These are phyloP conservation scores for Marasmius sp. DNA, from an alignment of 1,284 basidiomycete genomes.

Conservation along the genomic window DNA sequence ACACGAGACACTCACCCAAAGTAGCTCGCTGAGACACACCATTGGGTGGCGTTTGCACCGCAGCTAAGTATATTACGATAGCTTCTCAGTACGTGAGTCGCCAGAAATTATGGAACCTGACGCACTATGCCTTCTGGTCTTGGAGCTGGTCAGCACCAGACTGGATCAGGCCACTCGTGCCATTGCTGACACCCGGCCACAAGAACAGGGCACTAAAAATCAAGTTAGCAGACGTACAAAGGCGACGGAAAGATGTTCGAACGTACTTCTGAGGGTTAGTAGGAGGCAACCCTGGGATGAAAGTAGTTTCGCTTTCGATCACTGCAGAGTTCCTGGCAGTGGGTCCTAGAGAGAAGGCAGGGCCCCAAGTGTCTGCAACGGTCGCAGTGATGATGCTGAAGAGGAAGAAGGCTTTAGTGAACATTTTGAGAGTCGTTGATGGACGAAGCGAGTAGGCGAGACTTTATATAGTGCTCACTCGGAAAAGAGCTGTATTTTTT, in stretches of 20 bases:
- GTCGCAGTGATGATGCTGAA: neutral
- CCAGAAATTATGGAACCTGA: neutral
- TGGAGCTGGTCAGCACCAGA: slow-evolving; percentile 7
- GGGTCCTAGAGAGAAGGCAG: slow-evolving; percentile 14
- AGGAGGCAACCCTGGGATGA: slow-evolving; percentile 12
- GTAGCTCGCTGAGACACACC: slow-evolving; percentile 14
- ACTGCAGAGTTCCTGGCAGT: slow-evolving; percentile 5
- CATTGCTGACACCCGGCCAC: slow-evolving; percentile 13
- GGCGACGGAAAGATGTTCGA: neutral
- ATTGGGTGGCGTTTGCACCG: slow-evolving; percentile 8
- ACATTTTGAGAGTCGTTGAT: no score
- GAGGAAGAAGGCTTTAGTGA: neutral
- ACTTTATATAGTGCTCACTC: no score
- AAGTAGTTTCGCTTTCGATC: slow-evolving; percentile 10
- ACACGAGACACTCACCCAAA: slow-evolving; percentile 7
- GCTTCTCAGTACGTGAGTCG: neutral
- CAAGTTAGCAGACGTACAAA: neutral
- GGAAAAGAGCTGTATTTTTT: no score
- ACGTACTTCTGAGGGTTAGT: slow-evolving; percentile 8
- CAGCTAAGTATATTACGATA: slow-evolving; percentile 4
- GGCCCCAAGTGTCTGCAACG: slow-evolving; percentile 14
- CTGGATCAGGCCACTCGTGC: slow-evolving; percentile 13
- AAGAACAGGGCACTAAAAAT: slow-evolving; percentile 10
- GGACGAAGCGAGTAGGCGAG: no score
- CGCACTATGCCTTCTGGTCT: slow-evolving; percentile 4